phyloP scores from a whole-genome alignment of 169 alveolate genomes.

The Babesia ovis region DNA sequence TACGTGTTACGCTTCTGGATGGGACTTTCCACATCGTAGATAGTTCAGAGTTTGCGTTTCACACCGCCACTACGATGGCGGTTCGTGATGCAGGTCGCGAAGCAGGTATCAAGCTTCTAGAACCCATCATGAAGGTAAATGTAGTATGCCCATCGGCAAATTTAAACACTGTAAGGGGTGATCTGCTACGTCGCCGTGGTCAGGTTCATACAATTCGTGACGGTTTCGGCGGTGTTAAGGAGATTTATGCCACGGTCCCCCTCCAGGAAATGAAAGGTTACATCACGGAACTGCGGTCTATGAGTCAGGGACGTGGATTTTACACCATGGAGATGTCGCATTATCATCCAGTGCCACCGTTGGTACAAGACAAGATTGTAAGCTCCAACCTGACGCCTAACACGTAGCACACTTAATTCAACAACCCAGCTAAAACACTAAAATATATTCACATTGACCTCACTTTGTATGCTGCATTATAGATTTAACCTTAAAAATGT shows the following conservation, averaged over 20 bases:
- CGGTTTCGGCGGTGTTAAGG: conserved; percentile 65
- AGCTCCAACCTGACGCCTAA: conserved; percentile 26
- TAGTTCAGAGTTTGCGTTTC: conserved; percentile 86
- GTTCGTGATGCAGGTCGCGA: conserved; percentile 81
- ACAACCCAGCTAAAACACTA: no score
- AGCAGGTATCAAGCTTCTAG: conserved; percentile 81
- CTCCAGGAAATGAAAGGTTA: conserved; percentile 83
- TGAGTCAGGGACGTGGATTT: conserved; percentile 85
- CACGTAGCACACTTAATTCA: no score
- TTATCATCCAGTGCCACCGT: conserved; percentile 74
- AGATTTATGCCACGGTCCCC: conserved; percentile 75
- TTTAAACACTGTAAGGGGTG: conserved; percentile 78
- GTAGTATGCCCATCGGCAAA: conserved; percentile 78
- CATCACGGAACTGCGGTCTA: conserved; percentile 80
- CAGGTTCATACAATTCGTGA: conserved; percentile 58
- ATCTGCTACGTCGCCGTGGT: conserved; percentile 74
- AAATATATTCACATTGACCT: no score
- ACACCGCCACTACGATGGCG: conserved; percentile 83
- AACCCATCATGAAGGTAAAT: conserved; percentile 88
- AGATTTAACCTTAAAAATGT: no score
- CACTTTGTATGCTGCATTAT: no score
- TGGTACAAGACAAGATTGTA: conserved; percentile 47
- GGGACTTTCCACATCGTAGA: conserved; percentile 87
- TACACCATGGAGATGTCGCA: conserved; percentile 82
- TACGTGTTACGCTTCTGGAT: conserved; percentile 77